A percentile compares a stretch with the other conserved stretches of the same genome.
phyloP scores from a whole-genome alignment of 768 basidiomycete genomes.

The Rhizopogon vesiculosus region DNA sequence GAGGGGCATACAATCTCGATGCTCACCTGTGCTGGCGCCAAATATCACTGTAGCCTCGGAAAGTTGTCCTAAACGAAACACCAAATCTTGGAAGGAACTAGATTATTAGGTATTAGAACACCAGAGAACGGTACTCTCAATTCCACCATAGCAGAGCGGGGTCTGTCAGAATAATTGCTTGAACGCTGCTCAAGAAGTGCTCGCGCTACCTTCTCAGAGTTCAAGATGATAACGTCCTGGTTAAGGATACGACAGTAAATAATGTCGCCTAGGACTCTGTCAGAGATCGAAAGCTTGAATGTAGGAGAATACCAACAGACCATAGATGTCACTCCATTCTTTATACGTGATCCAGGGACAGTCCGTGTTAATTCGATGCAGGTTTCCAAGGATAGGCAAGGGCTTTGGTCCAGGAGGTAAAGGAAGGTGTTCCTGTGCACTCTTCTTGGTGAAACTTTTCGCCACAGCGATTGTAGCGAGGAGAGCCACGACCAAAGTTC shows the following conservation, averaged over 20 bases:
- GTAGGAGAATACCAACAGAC: constrained; percentile 4
- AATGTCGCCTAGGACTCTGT: constrained; percentile 30
- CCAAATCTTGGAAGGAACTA: constrained; percentile 27
- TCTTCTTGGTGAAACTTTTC: not conserved
- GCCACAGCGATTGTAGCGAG: not conserved
- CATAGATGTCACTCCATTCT: constrained; percentile 20
- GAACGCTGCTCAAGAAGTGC: constrained; percentile 41
- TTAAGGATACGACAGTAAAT: constrained; percentile 34
- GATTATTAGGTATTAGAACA: not conserved
- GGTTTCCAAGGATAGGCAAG: constrained; percentile 17
- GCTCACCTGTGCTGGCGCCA: constrained; percentile 24
- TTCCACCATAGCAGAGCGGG: constrained; percentile 31
- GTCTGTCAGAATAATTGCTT: constrained; percentile 36
- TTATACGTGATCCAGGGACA: constrained; percentile 25
- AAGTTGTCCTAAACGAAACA: constrained; percentile 35
- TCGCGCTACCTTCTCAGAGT: constrained; percentile 30
- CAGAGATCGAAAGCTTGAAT: no score
- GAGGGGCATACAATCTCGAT: constrained; percentile 19
- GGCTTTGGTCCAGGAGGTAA: no score
- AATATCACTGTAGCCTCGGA: constrained; percentile 28
- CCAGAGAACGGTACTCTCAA: constrained; percentile 21
- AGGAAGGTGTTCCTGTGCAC: no score
- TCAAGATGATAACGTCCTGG: constrained; percentile 38
- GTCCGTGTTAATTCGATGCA: constrained; percentile 33
- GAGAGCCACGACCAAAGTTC: not conserved